phyloP scores from a whole-genome alignment of 768 basidiomycete species.

The Hericium coralloides region DNA sequence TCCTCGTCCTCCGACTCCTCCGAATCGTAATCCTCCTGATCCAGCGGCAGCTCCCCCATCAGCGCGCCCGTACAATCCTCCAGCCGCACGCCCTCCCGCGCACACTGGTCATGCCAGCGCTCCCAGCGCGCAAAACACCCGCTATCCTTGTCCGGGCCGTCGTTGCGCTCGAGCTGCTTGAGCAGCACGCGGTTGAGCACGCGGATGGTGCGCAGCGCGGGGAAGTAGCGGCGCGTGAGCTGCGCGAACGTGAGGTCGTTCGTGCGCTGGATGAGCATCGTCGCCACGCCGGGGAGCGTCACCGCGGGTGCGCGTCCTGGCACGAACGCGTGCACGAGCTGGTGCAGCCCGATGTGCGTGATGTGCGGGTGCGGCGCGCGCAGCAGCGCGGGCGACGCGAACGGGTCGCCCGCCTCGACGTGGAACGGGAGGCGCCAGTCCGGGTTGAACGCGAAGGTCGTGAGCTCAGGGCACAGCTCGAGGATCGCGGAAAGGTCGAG shows the following conservation, averaged over 20 bases:
- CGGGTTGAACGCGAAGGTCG: constrained; percentile 61
- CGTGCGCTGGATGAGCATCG: constrained; percentile 32
- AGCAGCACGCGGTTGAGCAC: constrained; percentile 48
- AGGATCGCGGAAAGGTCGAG: constrained; percentile 53
- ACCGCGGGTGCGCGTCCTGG: constrained; percentile 28
- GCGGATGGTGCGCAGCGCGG: constrained; percentile 48
- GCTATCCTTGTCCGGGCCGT: constrained; percentile 33
- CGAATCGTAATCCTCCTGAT: constrained; percentile 24
- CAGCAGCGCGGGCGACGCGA: constrained; percentile 13
- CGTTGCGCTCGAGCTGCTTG: constrained; percentile 42
- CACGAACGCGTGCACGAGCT: constrained; percentile 60
- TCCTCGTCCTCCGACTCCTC: constrained; percentile 18
- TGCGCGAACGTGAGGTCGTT: constrained; percentile 64
- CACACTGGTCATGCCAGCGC: constrained; percentile 55
- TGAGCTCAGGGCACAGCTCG: constrained; percentile 53
- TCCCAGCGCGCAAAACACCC: constrained; percentile 47
- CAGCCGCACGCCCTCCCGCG: constrained; percentile 40
- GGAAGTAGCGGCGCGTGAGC: constrained; percentile 46
- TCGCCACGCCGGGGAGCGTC: constrained; percentile 31
- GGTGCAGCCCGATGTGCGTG: constrained; percentile 58
- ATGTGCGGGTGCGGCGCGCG: constrained; percentile 49
- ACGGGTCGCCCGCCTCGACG: constrained; percentile 12
- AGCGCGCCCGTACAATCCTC: constrained; percentile 70
- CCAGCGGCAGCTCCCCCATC: constrained; percentile 38
- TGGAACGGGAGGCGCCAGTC: constrained; percentile 50